Conservation (phyloP, 2,329 filamentous ascomycete species). For the Knufia petricola region DNA sequence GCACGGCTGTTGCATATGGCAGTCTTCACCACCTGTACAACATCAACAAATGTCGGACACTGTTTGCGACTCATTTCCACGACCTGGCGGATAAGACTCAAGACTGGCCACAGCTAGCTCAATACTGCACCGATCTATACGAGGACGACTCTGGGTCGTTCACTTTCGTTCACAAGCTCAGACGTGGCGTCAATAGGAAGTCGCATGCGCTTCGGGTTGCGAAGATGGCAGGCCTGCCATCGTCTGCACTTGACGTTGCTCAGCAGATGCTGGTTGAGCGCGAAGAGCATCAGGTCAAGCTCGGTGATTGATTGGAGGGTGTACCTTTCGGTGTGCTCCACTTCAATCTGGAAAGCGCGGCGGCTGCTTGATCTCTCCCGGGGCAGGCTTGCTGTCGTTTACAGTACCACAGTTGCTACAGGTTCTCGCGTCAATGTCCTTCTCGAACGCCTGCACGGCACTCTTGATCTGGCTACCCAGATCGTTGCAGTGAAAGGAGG, state of each 20-base stretch:
- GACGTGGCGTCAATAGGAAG: conserved; percentile 69
- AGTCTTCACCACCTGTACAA: conserved; percentile 74
- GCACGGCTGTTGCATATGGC: conserved; percentile 79
- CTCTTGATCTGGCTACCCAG: conserved; percentile 90
- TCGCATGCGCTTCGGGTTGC: conserved; percentile 97
- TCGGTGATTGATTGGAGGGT: neutral
- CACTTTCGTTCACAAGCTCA: conserved; percentile 74
- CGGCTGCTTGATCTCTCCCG: conserved; percentile 36
- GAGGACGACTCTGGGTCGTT: conserved; percentile 64
- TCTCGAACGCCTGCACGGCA: conserved; percentile 73
- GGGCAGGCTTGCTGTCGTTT: conserved; percentile 46
- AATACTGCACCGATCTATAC: conserved; percentile 82
- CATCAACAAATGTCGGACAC: conserved; percentile 64
- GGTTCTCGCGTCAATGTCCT: conserved; percentile 57
- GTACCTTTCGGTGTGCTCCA: conserved; percentile 1
- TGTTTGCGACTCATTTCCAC: conserved; percentile 97
- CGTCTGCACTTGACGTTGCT: conserved; percentile 60
- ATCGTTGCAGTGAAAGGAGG: conserved; percentile 77
- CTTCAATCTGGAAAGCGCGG: conserved; percentile 25
- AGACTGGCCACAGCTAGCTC: conserved; percentile 50
- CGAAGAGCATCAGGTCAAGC: neutral
- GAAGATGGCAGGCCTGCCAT: conserved; percentile 69
- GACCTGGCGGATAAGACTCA: conserved; percentile 65
- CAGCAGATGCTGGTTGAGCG: conserved; percentile 17
- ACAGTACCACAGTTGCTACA: conserved; percentile 69